Evolutionary conservation across 352 stramenopile genomes (phyloP), one percentile per base, ranked within the genome.

Genomic region (Pythium brachiatum): DNA sequence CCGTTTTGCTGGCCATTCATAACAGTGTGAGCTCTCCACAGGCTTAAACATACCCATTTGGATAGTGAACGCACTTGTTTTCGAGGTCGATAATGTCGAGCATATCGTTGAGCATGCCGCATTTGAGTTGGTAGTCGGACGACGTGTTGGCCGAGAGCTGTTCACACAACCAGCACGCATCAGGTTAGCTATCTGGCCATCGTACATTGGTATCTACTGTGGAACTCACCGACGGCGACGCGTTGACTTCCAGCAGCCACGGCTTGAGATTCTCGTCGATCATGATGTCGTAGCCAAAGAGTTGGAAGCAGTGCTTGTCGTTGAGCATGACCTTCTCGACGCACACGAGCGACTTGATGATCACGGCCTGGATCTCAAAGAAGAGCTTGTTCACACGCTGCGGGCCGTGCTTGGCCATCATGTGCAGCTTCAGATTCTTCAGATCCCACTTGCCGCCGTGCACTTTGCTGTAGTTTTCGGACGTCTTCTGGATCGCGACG

Each of bases 271-370:
- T 90, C 65, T 95, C 81, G 60, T 97, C 91, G 48, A 97, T 95
- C 80, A 97, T 93, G 41, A 97, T 79, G 58, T 96, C 90, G 64
- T 96, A 97, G 36, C 94, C 94, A 70, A 98, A 98, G 16, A 98
- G 76, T 66, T 98, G 89, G 55, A 98, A 98, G 77, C 92, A 98
- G 76, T 98, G 92, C 60, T 97, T 97, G 76, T 98, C 94, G 57
- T 96, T 94, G 57, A 98, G 97, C 63, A 98, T 98, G 60, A 96
- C 86, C 60, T 97, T 92, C 72, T 98, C 90, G 29, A 98, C 90
- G 36, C 83, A 92, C 52, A 89, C 60, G 23, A 95, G 73, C 32
- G 81, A 93, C 70, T 88, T 90, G 64, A 96, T 90, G 60, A 92
- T 95, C 50, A 95, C 83, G 46, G 88, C 81, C 62, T 98, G 88